Evolutionary conservation across 2,329 filamentous ascomycete species (phyloP).

Genomic region (Xylaria arbuscula): DNA sequence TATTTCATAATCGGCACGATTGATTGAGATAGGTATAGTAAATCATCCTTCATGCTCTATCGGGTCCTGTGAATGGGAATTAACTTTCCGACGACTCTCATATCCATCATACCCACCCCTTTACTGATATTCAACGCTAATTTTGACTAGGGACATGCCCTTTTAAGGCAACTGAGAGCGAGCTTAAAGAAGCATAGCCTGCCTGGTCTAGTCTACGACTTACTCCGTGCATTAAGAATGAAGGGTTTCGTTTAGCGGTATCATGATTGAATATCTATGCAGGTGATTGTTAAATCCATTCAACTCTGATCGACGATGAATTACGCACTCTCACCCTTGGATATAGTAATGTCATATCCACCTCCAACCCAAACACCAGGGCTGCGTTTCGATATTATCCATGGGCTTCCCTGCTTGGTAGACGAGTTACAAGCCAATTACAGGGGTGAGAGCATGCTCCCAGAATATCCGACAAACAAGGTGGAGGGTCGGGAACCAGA

Average conservation of each 20-base stretch:
- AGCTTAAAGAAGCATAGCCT: neutral
- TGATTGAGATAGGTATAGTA: slow-evolving; percentile 4
- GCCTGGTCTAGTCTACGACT: neutral
- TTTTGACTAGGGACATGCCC: neutral
- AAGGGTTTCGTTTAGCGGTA: slow-evolving; percentile 8
- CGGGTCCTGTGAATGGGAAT: neutral
- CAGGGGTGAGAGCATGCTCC: slow-evolving; percentile 29
- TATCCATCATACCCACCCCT: slow-evolving; percentile 6
- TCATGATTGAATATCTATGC: neutral
- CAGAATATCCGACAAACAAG: slow-evolving; percentile 33
- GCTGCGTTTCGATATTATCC: slow-evolving; percentile 25
- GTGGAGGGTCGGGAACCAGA: slow-evolving; percentile 40
- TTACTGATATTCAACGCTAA: slow-evolving; percentile 7
- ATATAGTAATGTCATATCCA: slow-evolving; percentile 17
- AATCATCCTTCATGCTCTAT: neutral
- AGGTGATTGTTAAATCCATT: slow-evolving; percentile 11
- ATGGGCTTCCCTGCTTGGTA: slow-evolving; percentile 22
- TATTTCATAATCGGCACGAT: slow-evolving; percentile 11
- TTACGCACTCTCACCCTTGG: slow-evolving; percentile 13
- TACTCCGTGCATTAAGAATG: neutral
- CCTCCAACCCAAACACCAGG: slow-evolving; percentile 19
- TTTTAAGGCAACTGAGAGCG: neutral
- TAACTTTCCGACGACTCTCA: neutral
- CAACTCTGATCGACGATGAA: slow-evolving; percentile 12
- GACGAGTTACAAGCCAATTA: slow-evolving; percentile 16